A percentile compares a stretch with the other conserved stretches of the same genome.
phyloP scores from a whole-genome alignment of 176 grass and related monocot genomes.

The Zoysia japonica region DNA sequence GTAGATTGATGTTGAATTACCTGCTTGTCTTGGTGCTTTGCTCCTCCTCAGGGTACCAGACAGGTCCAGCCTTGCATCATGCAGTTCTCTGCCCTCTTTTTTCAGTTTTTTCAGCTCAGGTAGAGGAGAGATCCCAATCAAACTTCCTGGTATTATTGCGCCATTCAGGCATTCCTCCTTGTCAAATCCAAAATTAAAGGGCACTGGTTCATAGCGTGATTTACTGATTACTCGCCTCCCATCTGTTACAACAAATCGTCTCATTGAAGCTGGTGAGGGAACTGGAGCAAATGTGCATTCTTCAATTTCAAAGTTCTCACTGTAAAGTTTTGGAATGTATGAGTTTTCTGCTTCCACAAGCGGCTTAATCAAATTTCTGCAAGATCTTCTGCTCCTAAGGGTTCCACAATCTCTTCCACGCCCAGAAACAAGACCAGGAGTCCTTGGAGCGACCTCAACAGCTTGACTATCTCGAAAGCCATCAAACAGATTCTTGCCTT shows the following conservation, averaged over 20 bases:
- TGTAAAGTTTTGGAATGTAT: conserved; percentile 73
- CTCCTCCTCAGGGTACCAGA: conserved; percentile 34
- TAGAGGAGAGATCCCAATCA: conserved; percentile 48
- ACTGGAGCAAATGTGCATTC: conserved; percentile 71
- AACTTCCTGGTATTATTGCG: conserved; percentile 39
- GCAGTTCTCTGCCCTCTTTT: conserved; percentile 39
- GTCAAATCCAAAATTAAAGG: conserved; percentile 38
- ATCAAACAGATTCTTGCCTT: conserved; percentile 44
- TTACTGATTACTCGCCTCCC: conserved; percentile 80
- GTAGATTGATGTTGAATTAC: conserved; percentile 44
- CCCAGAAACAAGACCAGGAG: conserved; percentile 42
- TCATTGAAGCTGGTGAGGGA: conserved; percentile 54
- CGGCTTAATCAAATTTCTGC: conserved; percentile 58
- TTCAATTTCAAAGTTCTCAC: conserved; percentile 71
- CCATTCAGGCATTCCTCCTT: conserved; percentile 33
- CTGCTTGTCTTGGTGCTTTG: conserved; percentile 49
- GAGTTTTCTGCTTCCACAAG: conserved; percentile 63
- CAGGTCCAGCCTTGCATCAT: conserved; percentile 11
- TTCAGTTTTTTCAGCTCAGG: conserved; percentile 61
- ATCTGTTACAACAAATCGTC: conserved; percentile 77
- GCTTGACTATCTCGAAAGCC: conserved; percentile 43
- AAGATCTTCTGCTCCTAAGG: conserved; percentile 60
- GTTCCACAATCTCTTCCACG: conserved; percentile 57
- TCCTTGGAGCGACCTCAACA: conserved; percentile 46
- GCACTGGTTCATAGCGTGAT: conserved; percentile 54